These are phyloP conservation scores for Yamadazyma siamensis DNA, from an alignment of 1,139 yeast genomes.

Conservation along the genomic window DNA sequence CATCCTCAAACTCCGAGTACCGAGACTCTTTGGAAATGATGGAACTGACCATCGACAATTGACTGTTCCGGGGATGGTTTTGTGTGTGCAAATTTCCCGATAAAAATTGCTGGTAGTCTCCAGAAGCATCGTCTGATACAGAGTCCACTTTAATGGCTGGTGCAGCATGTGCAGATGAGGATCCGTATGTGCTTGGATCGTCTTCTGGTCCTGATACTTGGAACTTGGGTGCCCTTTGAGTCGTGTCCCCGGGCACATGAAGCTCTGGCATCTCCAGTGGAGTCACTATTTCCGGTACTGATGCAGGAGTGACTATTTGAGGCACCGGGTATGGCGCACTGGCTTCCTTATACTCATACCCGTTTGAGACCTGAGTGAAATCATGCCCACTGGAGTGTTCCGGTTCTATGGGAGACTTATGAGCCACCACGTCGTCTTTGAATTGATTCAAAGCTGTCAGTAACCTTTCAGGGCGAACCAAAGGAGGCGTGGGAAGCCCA, in stretches of 20 bases:
- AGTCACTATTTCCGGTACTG: too few species aligned
- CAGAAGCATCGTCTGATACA: slow-evolving; percentile 15
- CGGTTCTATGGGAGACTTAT: slow-evolving; percentile 2
- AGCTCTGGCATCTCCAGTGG: too few species aligned
- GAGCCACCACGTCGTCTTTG: slow-evolving; percentile 24
- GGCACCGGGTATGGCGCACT: too few species aligned
- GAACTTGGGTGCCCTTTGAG: not conserved
- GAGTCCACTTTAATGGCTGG: too few species aligned
- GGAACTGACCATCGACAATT: slow-evolving; percentile 43
- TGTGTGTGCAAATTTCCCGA: slow-evolving; percentile 7
- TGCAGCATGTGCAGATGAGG: too few species aligned
- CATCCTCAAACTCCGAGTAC: slow-evolving; percentile 35
- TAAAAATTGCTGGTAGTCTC: slow-evolving; percentile 32
- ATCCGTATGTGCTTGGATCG: too few species aligned
- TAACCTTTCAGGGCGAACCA: slow-evolving; percentile 16
- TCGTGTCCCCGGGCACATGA: not conserved
- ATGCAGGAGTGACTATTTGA: slow-evolving; percentile 10
- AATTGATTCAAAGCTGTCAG: slow-evolving; percentile 30
- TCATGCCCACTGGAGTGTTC: not conserved
- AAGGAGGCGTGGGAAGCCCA: slow-evolving; percentile 11
- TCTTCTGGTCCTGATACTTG: not conserved
- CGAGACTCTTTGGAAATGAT: slow-evolving; percentile 36
- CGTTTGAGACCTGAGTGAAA: not conserved
- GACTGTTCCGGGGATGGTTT: slow-evolving; percentile 24
- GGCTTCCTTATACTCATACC: slow-evolving; percentile 3